Evolutionary conservation across 2,329 filamentous ascomycete genomes (phyloP).

Genomic region (Microsporum audouinii): DNA sequence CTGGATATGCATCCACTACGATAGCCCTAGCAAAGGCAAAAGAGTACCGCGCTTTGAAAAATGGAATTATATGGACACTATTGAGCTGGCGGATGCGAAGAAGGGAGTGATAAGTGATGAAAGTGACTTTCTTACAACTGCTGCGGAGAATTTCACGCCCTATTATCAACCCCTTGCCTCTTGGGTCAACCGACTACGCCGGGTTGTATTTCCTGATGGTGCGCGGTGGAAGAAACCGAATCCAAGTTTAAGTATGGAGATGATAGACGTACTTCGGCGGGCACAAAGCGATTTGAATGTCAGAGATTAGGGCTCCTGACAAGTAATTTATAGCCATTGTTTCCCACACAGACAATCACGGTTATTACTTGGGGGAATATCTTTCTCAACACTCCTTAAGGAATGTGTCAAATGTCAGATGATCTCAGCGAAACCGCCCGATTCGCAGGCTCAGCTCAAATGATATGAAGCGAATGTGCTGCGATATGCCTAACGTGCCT

Average conservation of each 20-base stretch:
- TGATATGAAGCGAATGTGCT: too few species aligned
- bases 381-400: too few species aligned
- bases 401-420: too few species aligned
- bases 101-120: constrained; percentile 18
- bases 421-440: too few species aligned
- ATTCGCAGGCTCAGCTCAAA: too few species aligned
- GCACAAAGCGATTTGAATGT: too few species aligned
- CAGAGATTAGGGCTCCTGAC: too few species aligned
- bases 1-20: constrained; percentile 37
- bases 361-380: too few species aligned
- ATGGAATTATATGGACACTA: constrained; percentile 16
- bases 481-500: too few species aligned
- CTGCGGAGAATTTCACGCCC: not conserved
- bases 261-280: too few species aligned
- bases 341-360: too few species aligned
- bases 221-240: not conserved
- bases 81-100: constrained; percentile 17
- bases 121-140: constrained; percentile 20
- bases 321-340: too few species aligned
- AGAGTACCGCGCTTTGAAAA: constrained; percentile 13
- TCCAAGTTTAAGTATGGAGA: not conserved
- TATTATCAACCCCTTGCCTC: constrained; percentile 30
- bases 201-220: constrained; percentile 23
- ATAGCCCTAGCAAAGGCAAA: constrained; percentile 18
- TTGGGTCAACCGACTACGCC: constrained; percentile 31